phyloP scores from a whole-genome alignment of 2,329 filamentous ascomycete species.

The Endothia cerciana region DNA sequence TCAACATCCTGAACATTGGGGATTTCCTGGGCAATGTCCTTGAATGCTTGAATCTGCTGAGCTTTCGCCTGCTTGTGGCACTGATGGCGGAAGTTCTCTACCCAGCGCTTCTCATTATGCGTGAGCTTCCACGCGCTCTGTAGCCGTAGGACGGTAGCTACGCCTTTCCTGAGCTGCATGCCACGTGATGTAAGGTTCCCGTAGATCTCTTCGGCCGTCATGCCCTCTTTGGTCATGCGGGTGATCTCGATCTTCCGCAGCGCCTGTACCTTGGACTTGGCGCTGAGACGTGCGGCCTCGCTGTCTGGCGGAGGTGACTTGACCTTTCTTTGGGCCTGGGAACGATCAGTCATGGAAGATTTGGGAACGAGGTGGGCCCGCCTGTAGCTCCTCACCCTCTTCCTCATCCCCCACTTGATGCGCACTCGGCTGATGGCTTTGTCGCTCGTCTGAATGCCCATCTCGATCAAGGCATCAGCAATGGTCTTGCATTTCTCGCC shows the following conservation, averaged over 20 bases:
- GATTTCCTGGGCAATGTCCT: slow-evolving; percentile 24
- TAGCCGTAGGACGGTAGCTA: slow-evolving; percentile 30
- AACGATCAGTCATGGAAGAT: neutral
- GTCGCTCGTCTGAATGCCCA: slow-evolving; percentile 31
- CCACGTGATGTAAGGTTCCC: slow-evolving; percentile 28
- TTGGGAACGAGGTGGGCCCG: too few relatives aligned
- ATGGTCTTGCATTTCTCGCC: slow-evolving; percentile 33
- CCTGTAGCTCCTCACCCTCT: slow-evolving; percentile 24
- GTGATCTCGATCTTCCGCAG: slow-evolving; percentile 30
- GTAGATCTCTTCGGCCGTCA: slow-evolving; percentile 29
- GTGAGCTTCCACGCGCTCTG: slow-evolving; percentile 31
- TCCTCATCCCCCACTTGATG: slow-evolving; percentile 31
- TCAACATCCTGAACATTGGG: slow-evolving; percentile 11
- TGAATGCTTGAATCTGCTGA: slow-evolving; percentile 21
- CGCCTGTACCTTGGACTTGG: slow-evolving; percentile 23
- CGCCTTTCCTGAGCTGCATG: slow-evolving; percentile 32
- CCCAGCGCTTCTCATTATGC: slow-evolving; percentile 24
- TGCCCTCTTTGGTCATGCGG: slow-evolving; percentile 31
- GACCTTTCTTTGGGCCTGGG: slow-evolving; percentile 29
- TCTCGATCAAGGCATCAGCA: slow-evolving; percentile 27
- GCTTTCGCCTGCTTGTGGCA: slow-evolving; percentile 27
- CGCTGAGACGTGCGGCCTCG: slow-evolving; percentile 24
- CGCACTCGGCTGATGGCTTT: slow-evolving; percentile 31
- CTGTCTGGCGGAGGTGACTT: slow-evolving; percentile 29
- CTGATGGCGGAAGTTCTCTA: slow-evolving; percentile 26